Evolutionary conservation across 768 basidiomycete species (phyloP).

Genomic region (Amanita polypyramis): DNA sequence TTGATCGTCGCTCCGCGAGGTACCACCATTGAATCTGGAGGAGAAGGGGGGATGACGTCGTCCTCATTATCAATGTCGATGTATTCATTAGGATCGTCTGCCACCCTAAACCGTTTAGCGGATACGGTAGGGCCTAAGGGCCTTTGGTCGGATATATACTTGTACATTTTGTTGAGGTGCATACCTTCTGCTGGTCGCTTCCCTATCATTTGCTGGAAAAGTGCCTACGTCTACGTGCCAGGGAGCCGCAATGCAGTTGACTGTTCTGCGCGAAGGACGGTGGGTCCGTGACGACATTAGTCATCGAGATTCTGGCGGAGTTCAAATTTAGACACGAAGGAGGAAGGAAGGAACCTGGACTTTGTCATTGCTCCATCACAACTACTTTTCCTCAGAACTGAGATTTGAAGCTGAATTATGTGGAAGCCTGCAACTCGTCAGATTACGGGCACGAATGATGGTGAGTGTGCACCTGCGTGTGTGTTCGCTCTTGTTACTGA

Average conservation of each 20-base stretch:
- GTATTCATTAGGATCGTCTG: conserved; percentile 45
- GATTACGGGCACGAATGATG: conserved; percentile 89
- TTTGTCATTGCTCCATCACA: conserved; percentile 20
- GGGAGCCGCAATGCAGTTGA: background rate
- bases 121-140: background rate
- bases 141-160: background rate
- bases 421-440: conserved; percentile 86
- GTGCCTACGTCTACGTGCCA: too few species aligned
- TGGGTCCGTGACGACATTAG: background rate
- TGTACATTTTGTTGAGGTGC: background rate
- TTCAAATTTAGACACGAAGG: conserved; percentile 11
- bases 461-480: conserved; percentile 29
- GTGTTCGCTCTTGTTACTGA: conserved; percentile 7
- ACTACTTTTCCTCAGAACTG: conserved; percentile 16
- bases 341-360: conserved; percentile 11
- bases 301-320: conserved; percentile 17
- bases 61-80: conserved; percentile 49
- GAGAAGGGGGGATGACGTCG: conserved; percentile 43
- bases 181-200: conserved; percentile 32
- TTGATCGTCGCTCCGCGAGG: conserved; percentile 78
- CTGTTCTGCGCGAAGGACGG: background rate
- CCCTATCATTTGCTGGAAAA: conserved; percentile 19
- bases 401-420: conserved; percentile 39
- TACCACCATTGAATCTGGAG: conserved; percentile 43
- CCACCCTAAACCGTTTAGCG: conserved; percentile 33